These are phyloP conservation scores for Alternaria sp. DNA, from an alignment of 2,329 filamentous ascomycete genomes.

Conservation along the genomic window DNA sequence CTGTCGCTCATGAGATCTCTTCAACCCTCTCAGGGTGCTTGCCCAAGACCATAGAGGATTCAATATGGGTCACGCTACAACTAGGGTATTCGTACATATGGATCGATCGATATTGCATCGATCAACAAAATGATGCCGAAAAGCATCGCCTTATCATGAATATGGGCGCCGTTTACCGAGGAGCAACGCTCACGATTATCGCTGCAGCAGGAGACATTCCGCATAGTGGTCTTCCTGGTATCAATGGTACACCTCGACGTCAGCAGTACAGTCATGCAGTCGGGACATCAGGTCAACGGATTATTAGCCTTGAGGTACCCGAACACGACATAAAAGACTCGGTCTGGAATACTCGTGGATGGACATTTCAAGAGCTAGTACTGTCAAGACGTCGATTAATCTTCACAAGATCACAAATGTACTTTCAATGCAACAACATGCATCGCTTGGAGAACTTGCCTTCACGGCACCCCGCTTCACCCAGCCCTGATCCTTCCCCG, in stretches of 20 bases:
- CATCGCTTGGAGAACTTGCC: neutral
- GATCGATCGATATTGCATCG: neutral
- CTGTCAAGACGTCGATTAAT: neutral
- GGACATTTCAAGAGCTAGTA: neutral
- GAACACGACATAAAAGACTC: accelerated
- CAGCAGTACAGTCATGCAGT: neutral
- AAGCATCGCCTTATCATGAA: neutral
- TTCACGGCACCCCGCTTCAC: neutral
- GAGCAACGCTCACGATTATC: neutral
- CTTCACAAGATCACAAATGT: neutral
- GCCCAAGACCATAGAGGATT: neutral
- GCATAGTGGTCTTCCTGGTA: neutral
- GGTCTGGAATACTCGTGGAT: neutral
- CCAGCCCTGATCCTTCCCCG: neutral
- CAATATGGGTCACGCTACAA: neutral
- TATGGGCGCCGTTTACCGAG: neutral
- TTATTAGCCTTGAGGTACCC: neutral
- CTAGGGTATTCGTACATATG: neutral
- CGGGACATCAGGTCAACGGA: neutral
- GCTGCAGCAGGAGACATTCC: neutral
- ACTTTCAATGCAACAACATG: neutral
- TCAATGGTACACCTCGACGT: neutral
- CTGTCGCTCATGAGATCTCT: neutral
- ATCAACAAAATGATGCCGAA: neutral
- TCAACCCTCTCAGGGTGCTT: neutral